Evolutionary conservation across 345 rosid species (phyloP), one percentile per base, ranked within the genome.

Genomic region (Populus nigra): DNA sequence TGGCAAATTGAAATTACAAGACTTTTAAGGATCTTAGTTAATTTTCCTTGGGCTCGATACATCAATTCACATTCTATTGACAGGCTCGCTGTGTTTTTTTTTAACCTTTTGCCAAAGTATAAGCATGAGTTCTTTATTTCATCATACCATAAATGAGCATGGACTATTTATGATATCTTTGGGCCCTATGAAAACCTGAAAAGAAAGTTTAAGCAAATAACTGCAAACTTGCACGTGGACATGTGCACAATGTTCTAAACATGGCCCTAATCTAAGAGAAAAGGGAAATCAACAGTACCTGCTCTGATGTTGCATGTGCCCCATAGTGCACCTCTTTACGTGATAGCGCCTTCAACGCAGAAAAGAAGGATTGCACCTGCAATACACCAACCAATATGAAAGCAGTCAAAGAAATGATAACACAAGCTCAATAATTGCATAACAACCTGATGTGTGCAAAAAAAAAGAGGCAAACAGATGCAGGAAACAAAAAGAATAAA

Each of bases 291-390:
- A 72, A 79, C 33, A 76, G 23, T 87, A 96, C 99, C 98, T 96
- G 98, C 86, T 96, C 99, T 11, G 92, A 73, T 66, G 99, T 96
- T 78, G 99, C 99, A 90, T 92, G 85, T 25, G 99, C 97, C 76
- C 99, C 99, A 72, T 96, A 96, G 77, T 96, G 96, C 76, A 96
- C 90, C 81, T 93, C 99, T 84, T 93, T 96, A 69, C 93, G 97
- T 4, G 96, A 93, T 78, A 96, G 83, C 22, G 99, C 96, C 88
- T 85, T 96, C 84, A 92, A 78, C 43, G 98, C 91, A 74, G 98
- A 77, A 85, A 90, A 92, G 88, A 96, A 93, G 71, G 88, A 90
- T 74, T 93, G 99, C 76, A 96, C 99, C 99, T 96, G 75, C 72
- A 79, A 68, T 35, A 49, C 29, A 43, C 68, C 39, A 68, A 57